Evolutionary conservation across 306 rosid species (phyloP).

Genomic region (Herpetospermum pedunculosum): DNA sequence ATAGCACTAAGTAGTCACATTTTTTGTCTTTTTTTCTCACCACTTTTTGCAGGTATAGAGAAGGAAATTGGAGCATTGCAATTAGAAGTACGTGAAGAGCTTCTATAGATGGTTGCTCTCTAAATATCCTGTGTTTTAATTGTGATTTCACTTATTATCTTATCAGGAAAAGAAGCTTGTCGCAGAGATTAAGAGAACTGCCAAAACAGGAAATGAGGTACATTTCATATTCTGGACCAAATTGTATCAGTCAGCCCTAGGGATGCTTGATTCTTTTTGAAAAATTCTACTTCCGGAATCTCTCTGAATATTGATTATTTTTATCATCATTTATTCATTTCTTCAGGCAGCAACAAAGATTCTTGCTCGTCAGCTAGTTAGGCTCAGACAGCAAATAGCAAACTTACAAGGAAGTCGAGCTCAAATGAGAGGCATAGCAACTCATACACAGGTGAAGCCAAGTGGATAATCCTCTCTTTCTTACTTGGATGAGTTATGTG

Average conservation of each 20-base stretch:
- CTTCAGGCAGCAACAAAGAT: constrained; percentile 73
- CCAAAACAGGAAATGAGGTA: constrained; percentile 92
- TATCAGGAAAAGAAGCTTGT: constrained; percentile 82
- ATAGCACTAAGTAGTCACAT: background rate
- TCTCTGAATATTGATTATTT: background rate
- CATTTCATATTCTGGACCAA: constrained; percentile 7
- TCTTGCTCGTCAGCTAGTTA: constrained; percentile 86
- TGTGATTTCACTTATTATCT: constrained; percentile 18
- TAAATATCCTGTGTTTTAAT: background rate
- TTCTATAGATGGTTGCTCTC: background rate
- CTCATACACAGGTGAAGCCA: constrained; percentile 76
- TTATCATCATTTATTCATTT: constrained; percentile 9
- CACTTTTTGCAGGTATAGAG: constrained; percentile 57
- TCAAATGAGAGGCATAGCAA: constrained; percentile 98
- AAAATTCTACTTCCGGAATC: background rate
- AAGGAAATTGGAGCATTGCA: constrained; percentile 90
- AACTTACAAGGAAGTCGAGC: constrained; percentile 99
- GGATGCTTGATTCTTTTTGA: constrained; percentile 2
- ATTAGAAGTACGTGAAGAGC: constrained; percentile 55
- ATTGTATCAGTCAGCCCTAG: background rate
- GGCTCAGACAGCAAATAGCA: constrained; percentile 92
- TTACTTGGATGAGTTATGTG: background rate
- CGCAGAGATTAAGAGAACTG: constrained; percentile 95
- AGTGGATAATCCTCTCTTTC: constrained; percentile 6
- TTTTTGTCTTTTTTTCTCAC: background rate